A percentile compares a stretch with the other conserved stretches of the same genome.
Evolutionary conservation across 495 filamentous ascomycete species (phyloP).

Genomic region (Pyrenula massariospora): DNA sequence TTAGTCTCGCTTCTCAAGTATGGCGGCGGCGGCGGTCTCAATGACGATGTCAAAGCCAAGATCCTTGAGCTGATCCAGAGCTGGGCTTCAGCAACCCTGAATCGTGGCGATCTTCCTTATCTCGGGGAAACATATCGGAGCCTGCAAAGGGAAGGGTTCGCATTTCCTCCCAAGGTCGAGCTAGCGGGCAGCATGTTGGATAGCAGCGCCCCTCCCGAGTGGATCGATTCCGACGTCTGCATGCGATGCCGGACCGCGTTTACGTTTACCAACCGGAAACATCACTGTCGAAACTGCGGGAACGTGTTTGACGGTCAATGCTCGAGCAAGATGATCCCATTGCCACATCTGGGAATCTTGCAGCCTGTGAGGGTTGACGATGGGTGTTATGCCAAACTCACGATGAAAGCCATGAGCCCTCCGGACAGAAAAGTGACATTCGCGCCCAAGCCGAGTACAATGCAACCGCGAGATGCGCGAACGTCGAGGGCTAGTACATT

Average conservation of each 20-base stretch:
- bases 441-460: conserved; percentile 40
- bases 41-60: conserved; percentile 75
- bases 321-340: conserved; percentile 74
- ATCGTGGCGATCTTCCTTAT: conserved; percentile 71
- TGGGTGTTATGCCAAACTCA: conserved; percentile 84
- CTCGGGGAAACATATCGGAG: conserved; percentile 75
- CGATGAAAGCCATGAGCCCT: conserved; percentile 46
- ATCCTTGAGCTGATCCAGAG: conserved; percentile 87
- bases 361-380: conserved; percentile 94
- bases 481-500: conserved; percentile 65
- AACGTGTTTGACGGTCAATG: conserved; percentile 93
- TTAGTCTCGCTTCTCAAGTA: conserved; percentile 78
- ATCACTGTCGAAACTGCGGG: conserved; percentile 95
- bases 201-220: conserved; percentile 91
- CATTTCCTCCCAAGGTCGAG: conserved; percentile 78
- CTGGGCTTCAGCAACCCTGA: conserved; percentile 86
- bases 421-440: conserved; percentile 8
- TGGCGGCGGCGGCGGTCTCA: conserved; percentile 61
- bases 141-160: conserved; percentile 72
- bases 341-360: conserved; percentile 87
- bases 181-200: conserved; percentile 93
- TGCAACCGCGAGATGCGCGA: conserved; percentile 83
- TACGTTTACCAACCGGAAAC: conserved; percentile 95
- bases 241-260: conserved; percentile 95
- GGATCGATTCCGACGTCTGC: conserved; percentile 95